Evolutionary conservation across 2,329 filamentous ascomycete genomes (phyloP).

Genomic region (Claviceps fusiformis): DNA sequence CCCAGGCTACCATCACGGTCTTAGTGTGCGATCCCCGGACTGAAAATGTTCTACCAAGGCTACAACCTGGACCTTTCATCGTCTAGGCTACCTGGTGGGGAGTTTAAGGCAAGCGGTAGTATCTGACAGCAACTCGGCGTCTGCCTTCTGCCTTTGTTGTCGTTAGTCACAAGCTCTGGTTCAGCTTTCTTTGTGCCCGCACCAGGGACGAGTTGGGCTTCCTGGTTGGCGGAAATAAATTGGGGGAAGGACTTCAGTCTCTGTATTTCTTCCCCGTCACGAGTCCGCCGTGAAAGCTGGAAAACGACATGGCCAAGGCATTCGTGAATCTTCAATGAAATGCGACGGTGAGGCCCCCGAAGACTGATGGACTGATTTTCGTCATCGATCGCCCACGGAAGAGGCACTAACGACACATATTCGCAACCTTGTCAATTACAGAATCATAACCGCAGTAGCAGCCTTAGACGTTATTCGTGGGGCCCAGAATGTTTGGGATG

Average conservation of each 20-base stretch:
- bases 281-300: not conserved
- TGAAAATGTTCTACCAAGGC: not conserved
- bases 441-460: not conserved
- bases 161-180: not conserved
- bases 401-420: not conserved
- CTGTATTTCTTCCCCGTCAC: not conserved
- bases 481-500: not conserved
- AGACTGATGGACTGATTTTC: not conserved
- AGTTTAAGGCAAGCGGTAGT: not conserved
- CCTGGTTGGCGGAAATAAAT: not conserved
- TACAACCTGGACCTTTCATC: not conserved
- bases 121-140: not conserved
- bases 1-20: not conserved
- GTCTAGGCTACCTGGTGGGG: not conserved
- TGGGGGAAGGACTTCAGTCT: too few species aligned
- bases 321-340: not conserved
- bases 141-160: not conserved
- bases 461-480: not conserved
- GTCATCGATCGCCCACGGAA: not conserved
- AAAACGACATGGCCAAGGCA: not conserved
- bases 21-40: not conserved
- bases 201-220: not conserved
- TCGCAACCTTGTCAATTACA: not conserved
- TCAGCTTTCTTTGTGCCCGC: not conserved
- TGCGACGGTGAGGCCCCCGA: not conserved